phyloP scores from a whole-genome alignment of 306 rosid genomes.

The Begonia masoniana region DNA sequence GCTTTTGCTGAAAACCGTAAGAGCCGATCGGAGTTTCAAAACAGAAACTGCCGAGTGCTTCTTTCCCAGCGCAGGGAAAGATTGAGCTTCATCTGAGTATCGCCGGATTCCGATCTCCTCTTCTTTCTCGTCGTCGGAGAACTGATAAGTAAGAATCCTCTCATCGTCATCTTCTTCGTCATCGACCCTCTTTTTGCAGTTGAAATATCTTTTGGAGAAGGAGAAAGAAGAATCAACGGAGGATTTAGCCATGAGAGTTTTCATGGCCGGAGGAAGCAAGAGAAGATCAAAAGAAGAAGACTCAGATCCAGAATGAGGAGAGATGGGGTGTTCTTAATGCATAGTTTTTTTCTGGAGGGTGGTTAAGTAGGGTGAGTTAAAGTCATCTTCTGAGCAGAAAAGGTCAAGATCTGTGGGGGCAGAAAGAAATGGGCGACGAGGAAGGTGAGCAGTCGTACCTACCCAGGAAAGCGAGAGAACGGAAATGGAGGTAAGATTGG shows the following conservation, averaged over 20 bases:
- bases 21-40: slow-evolving; percentile 52
- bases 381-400: background rate
- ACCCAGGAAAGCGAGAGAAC: slow-evolving; percentile 19
- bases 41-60: slow-evolving; percentile 14
- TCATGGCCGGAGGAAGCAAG: slow-evolving; percentile 19
- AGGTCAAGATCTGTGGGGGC: slow-evolving; percentile 3
- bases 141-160: slow-evolving; percentile 29
- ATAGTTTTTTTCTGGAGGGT: background rate
- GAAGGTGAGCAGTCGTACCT: slow-evolving; percentile 14
- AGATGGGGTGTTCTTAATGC: too few relatives aligned
- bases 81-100: slow-evolving; percentile 1
- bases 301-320: background rate
- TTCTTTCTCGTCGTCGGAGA: slow-evolving; percentile 17
- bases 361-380: background rate
- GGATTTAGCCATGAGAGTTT: slow-evolving; percentile 50
- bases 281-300: background rate
- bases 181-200: slow-evolving; percentile 52
- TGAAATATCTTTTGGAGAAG: slow-evolving; percentile 70
- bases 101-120: slow-evolving; percentile 6
- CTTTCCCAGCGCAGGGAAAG: background rate
- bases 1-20: slow-evolving; percentile 21
- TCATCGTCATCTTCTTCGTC: slow-evolving; percentile 31
- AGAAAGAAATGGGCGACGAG: background rate
- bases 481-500: too few relatives aligned
- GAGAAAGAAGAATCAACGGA: slow-evolving; percentile 77